Evolutionary conservation across 306 rosid species (phyloP).

Genomic region (Cucurbita maxima): DNA sequence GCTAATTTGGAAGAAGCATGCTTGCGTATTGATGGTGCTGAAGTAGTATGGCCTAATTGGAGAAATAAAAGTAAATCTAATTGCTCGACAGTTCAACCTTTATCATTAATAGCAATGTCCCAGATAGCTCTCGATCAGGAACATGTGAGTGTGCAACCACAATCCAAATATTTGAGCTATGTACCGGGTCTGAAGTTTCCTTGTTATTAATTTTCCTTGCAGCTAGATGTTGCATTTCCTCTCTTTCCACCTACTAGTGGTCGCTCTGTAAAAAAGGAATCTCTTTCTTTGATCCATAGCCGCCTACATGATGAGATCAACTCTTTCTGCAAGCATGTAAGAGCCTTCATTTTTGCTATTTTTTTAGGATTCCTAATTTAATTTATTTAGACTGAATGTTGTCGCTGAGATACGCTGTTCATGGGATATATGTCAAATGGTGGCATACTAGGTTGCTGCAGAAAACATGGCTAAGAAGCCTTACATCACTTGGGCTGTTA

Average conservation of each 20-base stretch:
- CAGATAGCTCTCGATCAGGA: conserved; percentile 89
- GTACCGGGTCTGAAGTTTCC: neutral
- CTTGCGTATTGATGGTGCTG: conserved; percentile 78
- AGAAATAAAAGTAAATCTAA: conserved; percentile 59
- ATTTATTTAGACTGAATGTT: conserved; percentile 9
- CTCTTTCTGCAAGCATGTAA: conserved; percentile 65
- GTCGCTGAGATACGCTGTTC: conserved; percentile 7
- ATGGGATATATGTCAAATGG: conserved; percentile 2
- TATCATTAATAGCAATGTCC: conserved; percentile 75
- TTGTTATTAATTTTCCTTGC: conserved; percentile 19
- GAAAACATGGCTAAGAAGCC: conserved; percentile 77
- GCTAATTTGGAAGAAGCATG: conserved; percentile 72
- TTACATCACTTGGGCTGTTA: conserved; percentile 89
- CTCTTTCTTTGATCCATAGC: conserved; percentile 55
- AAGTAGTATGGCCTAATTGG: conserved; percentile 96
- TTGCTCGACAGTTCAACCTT: conserved; percentile 69
- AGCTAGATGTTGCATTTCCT: conserved; percentile 87
- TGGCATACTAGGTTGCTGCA: conserved; percentile 51
- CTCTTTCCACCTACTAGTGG: conserved; percentile 57
- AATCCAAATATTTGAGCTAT: neutral
- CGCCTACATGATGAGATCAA: conserved; percentile 75
- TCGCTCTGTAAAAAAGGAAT: conserved; percentile 36
- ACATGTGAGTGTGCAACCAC: conserved; percentile 38
- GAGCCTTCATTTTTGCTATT: neutral
- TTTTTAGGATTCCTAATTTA: neutral